Base-by-base conservation (phyloP, 352 stramenopile species). In the Globisporangium okanoganense region DNA sequence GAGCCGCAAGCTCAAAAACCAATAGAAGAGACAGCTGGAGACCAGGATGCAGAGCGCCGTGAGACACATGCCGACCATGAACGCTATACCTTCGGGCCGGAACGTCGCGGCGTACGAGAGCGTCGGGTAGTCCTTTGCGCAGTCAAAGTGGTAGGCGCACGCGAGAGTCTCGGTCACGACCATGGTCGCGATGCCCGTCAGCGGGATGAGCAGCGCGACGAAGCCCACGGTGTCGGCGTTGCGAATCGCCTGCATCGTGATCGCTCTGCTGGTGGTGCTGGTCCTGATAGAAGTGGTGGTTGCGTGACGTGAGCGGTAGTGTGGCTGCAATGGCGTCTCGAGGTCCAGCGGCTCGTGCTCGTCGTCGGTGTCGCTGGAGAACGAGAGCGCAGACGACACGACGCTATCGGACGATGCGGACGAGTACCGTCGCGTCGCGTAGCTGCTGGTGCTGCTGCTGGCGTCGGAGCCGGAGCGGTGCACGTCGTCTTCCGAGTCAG, bases 51-150 rank as follows among this genome's bases (percentile, higher is more conserved):
- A 84, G 56, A 93, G 63, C 13, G 84, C 72, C 14, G 87, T 96
- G 58, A 82, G 47, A 50, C 77, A 87, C 87, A 96, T 96, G 14
- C 87, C 87, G 18, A 78, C 56, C 24, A 76, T 80, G 69, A 96
- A 96, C 36, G 67, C 79, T 55, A 81, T 69, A 31, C 71, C 76
- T 38, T 90, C 79, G 8, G 85, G 87, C 52, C 72, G 73, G 67
- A 92, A 93, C 24, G 81, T 88, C 27, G 87, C 87, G 7, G 87
- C 85, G 58, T 92, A 93, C 56, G 87, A 96, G 14, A 96, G 71
- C 53, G 87, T 96, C 27, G 87, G 87, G 69, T 85, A 94, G 33
- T 88, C 65, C 24, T 76, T 69, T 0, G 78, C 70, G 62, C 87
- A 96, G 49, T 78, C 76, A 61, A 94, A 96, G 53, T 94, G 83